A percentile compares a stretch with the other conserved stretches of the same genome.
Evolutionary conservation across 2,329 filamentous ascomycete genomes (phyloP).

Genomic region (Thielaviopsis euricoi): DNA sequence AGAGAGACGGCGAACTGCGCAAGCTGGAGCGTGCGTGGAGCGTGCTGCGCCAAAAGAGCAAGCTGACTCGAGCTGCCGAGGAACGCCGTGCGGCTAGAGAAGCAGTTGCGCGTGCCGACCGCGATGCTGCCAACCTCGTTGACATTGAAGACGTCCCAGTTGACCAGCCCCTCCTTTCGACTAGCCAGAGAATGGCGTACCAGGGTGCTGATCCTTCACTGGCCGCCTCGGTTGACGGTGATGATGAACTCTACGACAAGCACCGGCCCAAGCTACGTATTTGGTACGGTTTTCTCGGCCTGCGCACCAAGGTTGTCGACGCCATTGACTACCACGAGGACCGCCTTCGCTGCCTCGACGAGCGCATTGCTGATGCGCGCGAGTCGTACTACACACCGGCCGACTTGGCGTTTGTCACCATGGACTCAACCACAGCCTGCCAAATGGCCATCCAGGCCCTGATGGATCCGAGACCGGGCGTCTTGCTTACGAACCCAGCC

Average conservation of each 20-base stretch:
- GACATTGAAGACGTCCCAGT: slow-evolving; percentile 6
- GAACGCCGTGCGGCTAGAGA: background rate
- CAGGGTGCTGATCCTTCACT: background rate
- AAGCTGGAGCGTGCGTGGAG: slow-evolving; percentile 75
- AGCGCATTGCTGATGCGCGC: slow-evolving; percentile 52
- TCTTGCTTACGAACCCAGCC: slow-evolving; percentile 68
- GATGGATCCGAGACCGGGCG: slow-evolving; percentile 75
- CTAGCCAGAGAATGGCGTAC: background rate
- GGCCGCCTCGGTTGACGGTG: slow-evolving; percentile 15
- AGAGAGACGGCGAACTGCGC: slow-evolving; percentile 48
- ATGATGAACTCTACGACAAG: slow-evolving; percentile 13
- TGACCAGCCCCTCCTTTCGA: background rate
- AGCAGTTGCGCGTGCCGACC: background rate
- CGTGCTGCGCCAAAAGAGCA: slow-evolving; percentile 45
- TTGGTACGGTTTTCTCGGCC: slow-evolving; percentile 59
- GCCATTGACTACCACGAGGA: slow-evolving; percentile 92
- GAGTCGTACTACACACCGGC: slow-evolving; percentile 62
- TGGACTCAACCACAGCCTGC: slow-evolving; percentile 82
- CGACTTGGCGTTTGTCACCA: slow-evolving; percentile 85
- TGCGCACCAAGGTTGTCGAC: slow-evolving; percentile 61
- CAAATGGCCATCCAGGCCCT: slow-evolving; percentile 96
- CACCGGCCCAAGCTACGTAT: slow-evolving; percentile 52
- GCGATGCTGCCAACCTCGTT: background rate
- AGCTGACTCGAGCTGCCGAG: slow-evolving; percentile 14
- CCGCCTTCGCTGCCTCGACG: slow-evolving; percentile 62